Evolutionary conservation across 805 yeast genomes (phyloP).

Genomic region (Candida andamanensis): DNA sequence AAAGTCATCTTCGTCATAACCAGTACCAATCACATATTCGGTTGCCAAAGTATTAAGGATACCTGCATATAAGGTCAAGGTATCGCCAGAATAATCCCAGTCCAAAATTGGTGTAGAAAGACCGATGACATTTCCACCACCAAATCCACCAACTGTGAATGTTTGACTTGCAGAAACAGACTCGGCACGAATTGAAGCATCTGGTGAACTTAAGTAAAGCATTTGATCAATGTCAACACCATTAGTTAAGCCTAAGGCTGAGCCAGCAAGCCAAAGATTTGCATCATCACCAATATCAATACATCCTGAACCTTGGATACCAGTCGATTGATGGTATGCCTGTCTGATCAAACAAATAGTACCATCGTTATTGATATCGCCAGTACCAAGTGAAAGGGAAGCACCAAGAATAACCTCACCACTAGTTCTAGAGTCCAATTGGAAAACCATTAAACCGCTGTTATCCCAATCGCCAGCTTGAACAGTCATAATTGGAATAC

Average conservation of each 20-base stretch:
- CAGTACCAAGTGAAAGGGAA: constrained; percentile 6
- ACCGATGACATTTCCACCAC: constrained; percentile 18
- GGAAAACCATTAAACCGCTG: constrained; percentile 11
- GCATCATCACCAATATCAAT: constrained; percentile 10
- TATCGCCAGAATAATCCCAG: constrained; percentile 5
- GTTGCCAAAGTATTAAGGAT: constrained; percentile 2
- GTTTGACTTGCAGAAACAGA: constrained; percentile 13
- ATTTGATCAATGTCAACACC: constrained; percentile 12
- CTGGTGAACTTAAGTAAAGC: constrained; percentile 14
- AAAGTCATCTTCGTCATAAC: constrained; percentile 11
- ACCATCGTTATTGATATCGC: constrained; percentile 17
- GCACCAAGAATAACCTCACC: constrained; percentile 13
- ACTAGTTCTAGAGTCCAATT: constrained; percentile 5
- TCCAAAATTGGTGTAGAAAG: constrained; percentile 1
- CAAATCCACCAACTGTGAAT: constrained; percentile 16
- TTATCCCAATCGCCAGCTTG: constrained; percentile 9
- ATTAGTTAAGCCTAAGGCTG: constrained; percentile 3
- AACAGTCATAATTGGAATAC: constrained; percentile 11
- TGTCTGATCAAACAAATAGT: constrained; percentile 20
- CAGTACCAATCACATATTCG: constrained; percentile 15
- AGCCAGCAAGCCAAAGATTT: constrained; percentile 8
- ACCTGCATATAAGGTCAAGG: constrained; percentile 4
- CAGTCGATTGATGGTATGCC: constrained; percentile 12
- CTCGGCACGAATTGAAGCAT: constrained; percentile 13
- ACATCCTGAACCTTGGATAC: constrained; percentile 16